Evolutionary conservation across 192 early-diverging fungal genomes (phyloP).

Genomic region (Borealophlyctis nickersoniae): DNA sequence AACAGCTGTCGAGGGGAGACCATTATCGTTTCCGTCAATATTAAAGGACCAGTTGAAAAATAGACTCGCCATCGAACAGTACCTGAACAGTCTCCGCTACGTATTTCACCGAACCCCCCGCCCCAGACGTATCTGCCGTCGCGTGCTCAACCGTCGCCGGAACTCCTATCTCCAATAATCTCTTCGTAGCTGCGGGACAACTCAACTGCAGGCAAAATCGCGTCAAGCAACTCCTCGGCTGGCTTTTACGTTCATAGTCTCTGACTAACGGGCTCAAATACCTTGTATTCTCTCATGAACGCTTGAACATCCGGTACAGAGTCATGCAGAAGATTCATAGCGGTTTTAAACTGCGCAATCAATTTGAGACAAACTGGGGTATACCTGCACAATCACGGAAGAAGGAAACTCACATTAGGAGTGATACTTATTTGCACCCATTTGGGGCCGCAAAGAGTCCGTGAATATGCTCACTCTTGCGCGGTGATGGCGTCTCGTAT

Average conservation of each 20-base stretch:
- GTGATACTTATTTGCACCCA: neutral
- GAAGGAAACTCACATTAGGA: slow-evolving; percentile 1
- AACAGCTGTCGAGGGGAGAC: slow-evolving; percentile 56
- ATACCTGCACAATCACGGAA: slow-evolving; percentile 60
- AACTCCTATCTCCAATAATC: slow-evolving; percentile 87
- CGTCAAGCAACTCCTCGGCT: neutral
- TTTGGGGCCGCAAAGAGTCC: neutral
- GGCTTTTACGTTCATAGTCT: slow-evolving; percentile 5
- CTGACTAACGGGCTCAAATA: slow-evolving; percentile 10
- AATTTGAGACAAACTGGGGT: slow-evolving; percentile 86
- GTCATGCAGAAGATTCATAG: slow-evolving; percentile 61
- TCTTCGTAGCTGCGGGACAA: slow-evolving; percentile 80
- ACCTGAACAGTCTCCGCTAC: slow-evolving; percentile 67
- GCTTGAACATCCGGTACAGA: slow-evolving; percentile 63
- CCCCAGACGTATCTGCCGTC: slow-evolving; percentile 32
- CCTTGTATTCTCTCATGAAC: slow-evolving; percentile 80
- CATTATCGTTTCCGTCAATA: too few species aligned
- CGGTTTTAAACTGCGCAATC: slow-evolving; percentile 89
- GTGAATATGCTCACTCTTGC: slow-evolving; percentile 65
- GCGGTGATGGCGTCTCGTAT: slow-evolving; percentile 81
- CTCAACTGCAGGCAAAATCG: slow-evolving; percentile 46
- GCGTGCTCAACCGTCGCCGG: slow-evolving; percentile 94
- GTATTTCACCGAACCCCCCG: slow-evolving; percentile 50
- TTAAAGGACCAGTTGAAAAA: too few species aligned
- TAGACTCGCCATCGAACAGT: neutral